phyloP scores from a whole-genome alignment of 2,329 filamentous ascomycete species.

The Nemania diffusa region DNA sequence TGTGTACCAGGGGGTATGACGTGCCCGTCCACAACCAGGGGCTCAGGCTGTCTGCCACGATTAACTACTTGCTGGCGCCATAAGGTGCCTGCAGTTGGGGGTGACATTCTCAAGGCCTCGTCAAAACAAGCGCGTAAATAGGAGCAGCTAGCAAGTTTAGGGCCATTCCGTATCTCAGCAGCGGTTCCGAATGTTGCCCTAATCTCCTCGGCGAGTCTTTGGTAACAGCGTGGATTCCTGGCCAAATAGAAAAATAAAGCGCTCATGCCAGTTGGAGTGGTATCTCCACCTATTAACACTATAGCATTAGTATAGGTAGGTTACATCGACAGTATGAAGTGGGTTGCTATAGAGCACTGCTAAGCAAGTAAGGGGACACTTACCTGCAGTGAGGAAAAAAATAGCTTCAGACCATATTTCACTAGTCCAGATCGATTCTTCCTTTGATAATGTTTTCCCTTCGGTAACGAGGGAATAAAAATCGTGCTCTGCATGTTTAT shows the following conservation, averaged over 20 bases:
- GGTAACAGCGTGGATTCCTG: neutral
- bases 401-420: constrained; percentile 18
- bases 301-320: neutral
- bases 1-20: constrained; percentile 17
- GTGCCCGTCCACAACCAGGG: constrained; percentile 22
- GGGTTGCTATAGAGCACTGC: neutral
- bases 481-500: constrained; percentile 10
- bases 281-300: constrained; percentile 3
- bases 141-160: constrained; percentile 3
- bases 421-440: neutral
- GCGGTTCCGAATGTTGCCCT: neutral
- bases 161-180: constrained; percentile 8
- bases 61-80: constrained; percentile 19
- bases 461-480: neutral
- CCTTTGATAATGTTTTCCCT: neutral
- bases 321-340: neutral
- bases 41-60: neutral
- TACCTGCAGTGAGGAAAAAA: constrained; percentile 16
- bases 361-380: neutral
- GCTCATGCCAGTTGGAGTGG: neutral
- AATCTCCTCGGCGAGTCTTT: neutral
- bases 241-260: constrained; percentile 13
- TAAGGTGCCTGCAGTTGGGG: constrained; percentile 4
- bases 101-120: constrained; percentile 22
- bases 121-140: constrained; percentile 30